A percentile compares a stretch with the other conserved stretches of the same genome.
Evolutionary conservation across 495 filamentous ascomycete genomes (phyloP).

Genomic region (Lasiosphaeria miniovina): DNA sequence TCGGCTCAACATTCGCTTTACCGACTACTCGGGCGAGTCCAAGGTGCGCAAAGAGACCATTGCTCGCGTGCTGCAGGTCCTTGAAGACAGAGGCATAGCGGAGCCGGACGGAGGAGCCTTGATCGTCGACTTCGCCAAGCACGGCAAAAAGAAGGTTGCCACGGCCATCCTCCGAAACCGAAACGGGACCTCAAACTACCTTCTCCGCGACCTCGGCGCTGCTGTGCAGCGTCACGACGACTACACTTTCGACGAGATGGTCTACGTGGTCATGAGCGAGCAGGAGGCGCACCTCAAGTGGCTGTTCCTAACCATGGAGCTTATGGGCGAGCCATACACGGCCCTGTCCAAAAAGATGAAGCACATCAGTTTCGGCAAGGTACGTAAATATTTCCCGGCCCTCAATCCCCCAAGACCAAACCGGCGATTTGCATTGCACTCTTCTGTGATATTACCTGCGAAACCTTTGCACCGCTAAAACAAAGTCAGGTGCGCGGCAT

Average conservation of each 20-base stretch:
- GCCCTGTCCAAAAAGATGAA: constrained; percentile 55
- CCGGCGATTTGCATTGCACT: background rate
- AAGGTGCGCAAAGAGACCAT: constrained; percentile 82
- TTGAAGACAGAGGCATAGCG: constrained; percentile 69
- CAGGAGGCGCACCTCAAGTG: constrained; percentile 62
- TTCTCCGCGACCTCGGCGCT: constrained; percentile 64
- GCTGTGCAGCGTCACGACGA: constrained; percentile 57
- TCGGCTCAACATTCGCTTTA: constrained; percentile 77
- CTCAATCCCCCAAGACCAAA: background rate
- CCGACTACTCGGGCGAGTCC: constrained; percentile 91
- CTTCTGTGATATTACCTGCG: too few species aligned
- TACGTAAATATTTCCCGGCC: background rate
- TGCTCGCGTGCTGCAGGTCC: constrained; percentile 58
- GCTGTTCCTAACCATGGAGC: constrained; percentile 62
- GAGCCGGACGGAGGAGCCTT: constrained; percentile 83
- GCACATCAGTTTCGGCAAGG: constrained; percentile 59
- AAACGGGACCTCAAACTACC: constrained; percentile 61
- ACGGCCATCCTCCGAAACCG: constrained; percentile 56
- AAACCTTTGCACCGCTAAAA: too few species aligned
- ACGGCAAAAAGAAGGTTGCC: constrained; percentile 56
- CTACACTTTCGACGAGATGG: constrained; percentile 66
- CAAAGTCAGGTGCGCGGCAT: constrained; percentile 52
- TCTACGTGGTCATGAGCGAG: constrained; percentile 60
- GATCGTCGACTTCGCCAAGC: constrained; percentile 82
- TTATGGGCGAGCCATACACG: constrained; percentile 49